These are phyloP conservation scores for Sporothrix pallida DNA, from an alignment of 2,329 filamentous ascomycete genomes.

Conservation along the genomic window DNA sequence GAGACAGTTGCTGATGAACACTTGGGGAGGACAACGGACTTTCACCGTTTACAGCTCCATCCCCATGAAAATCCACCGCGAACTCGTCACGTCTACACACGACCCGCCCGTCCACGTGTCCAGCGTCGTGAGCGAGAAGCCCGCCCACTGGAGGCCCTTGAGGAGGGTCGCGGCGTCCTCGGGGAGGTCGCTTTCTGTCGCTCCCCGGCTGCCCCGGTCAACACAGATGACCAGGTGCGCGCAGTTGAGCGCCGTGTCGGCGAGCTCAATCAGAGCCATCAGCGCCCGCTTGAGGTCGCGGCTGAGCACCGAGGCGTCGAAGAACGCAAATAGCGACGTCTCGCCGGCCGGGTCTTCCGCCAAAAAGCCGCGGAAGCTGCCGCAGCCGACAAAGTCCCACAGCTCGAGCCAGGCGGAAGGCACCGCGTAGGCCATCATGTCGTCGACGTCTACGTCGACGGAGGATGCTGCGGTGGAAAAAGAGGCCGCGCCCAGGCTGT, in stretches of 20 bases:
- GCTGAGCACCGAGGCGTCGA: constrained; percentile 72
- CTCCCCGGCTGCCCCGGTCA: constrained; percentile 59
- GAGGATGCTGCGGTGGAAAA: not conserved
- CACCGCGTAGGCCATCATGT: constrained; percentile 38
- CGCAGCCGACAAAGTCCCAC: constrained; percentile 84
- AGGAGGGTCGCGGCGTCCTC: constrained; percentile 70
- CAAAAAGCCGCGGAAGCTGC: constrained; percentile 85
- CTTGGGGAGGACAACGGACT: not conserved
- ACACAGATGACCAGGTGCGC: constrained; percentile 79
- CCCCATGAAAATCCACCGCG: constrained; percentile 82
- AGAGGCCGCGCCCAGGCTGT: no score
- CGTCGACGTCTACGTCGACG: constrained; percentile 30
- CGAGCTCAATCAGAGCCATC: constrained; percentile 88
- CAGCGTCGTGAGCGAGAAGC: constrained; percentile 82
- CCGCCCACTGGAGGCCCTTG: constrained; percentile 90
- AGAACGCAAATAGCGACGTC: constrained; percentile 76
- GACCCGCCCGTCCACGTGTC: constrained; percentile 72
- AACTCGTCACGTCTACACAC: constrained; percentile 59
- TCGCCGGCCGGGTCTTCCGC: constrained; percentile 63
- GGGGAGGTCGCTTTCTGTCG: constrained; percentile 54
- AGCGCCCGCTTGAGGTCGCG: constrained; percentile 88
- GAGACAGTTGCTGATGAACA: not conserved
- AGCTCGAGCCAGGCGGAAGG: constrained; percentile 72
- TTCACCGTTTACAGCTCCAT: constrained; percentile 73
- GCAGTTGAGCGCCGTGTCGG: constrained; percentile 76